Evolutionary conservation across 2,329 filamentous ascomycete genomes (phyloP).

Genomic region (Rhinocladiella similis): DNA sequence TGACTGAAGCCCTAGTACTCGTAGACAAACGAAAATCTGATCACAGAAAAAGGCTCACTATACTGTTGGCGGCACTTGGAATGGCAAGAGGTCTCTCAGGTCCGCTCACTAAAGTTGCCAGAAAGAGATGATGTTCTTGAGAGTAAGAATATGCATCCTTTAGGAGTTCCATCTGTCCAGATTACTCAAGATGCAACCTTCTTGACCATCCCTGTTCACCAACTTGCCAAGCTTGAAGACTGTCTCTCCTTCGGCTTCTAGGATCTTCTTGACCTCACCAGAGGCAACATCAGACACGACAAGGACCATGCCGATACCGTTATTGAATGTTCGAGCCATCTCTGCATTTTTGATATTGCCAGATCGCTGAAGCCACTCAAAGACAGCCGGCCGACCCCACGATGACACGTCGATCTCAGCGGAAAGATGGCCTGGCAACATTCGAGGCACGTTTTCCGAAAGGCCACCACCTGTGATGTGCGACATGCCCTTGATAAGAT

Average conservation of each 20-base stretch:
- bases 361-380: constrained; percentile 78
- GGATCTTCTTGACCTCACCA: constrained; percentile 57
- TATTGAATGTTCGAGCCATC: constrained; percentile 94
- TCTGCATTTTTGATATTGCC: constrained; percentile 67
- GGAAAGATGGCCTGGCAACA: constrained; percentile 76
- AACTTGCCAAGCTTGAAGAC: constrained; percentile 76
- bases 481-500: constrained; percentile 83
- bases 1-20: too few relatives aligned
- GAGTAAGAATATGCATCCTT: not conserved
- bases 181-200: constrained; percentile 63
- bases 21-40: too few relatives aligned
- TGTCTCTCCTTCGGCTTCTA: constrained; percentile 70
- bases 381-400: constrained; percentile 77
- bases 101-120: too few relatives aligned
- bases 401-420: constrained; percentile 75
- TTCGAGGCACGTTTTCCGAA: constrained; percentile 89
- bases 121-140: too few relatives aligned
- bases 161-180: constrained; percentile 48
- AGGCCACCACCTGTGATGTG: constrained; percentile 97
- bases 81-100: too few relatives aligned
- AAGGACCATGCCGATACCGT: constrained; percentile 89
- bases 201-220: constrained; percentile 53
- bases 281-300: constrained; percentile 70
- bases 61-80: too few relatives aligned
- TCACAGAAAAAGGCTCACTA: too few relatives aligned